Evolutionary conservation across 768 basidiomycete species (phyloP).

Genomic region (Trametes cubensis): DNA sequence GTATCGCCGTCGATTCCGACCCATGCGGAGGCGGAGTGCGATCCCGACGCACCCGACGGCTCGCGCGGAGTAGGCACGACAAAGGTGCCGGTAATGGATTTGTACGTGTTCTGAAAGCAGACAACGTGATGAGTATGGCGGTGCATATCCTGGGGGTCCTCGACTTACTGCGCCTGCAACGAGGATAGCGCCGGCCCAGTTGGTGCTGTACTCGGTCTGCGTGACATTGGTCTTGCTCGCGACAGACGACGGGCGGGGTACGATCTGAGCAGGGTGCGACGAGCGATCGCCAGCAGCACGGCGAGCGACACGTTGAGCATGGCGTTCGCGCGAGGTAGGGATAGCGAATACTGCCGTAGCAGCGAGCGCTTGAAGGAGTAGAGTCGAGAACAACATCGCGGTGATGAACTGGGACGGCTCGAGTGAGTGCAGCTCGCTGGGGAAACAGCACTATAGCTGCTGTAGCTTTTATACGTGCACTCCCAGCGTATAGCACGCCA

Average conservation of each 20-base stretch:
- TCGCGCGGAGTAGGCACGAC: conserved; percentile 37
- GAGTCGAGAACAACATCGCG: conserved; percentile 26
- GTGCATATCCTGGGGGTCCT: no score
- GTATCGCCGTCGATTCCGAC: conserved; percentile 44
- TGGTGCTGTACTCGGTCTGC: conserved; percentile 36
- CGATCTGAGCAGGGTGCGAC: conserved; percentile 15
- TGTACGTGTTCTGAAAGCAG: conserved; percentile 35
- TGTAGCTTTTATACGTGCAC: no score
- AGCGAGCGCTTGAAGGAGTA: conserved; percentile 29
- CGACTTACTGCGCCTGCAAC: conserved; percentile 29
- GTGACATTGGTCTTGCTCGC: conserved; percentile 22
- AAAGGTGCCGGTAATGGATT: conserved; percentile 40
- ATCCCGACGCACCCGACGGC: conserved; percentile 30
- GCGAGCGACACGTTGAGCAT: conserved; percentile 28
- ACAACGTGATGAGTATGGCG: background rate
- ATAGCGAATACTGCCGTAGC: conserved; percentile 30
- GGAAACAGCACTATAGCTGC: no score
- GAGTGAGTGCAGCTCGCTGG: background rate
- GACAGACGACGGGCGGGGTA: background rate
- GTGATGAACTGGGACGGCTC: conserved; percentile 8
- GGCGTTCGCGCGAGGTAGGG: conserved; percentile 27
- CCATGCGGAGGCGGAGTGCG: conserved; percentile 39
- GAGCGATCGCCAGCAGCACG: conserved; percentile 23
- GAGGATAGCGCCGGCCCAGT: conserved; percentile 42
- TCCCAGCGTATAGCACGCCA: no score